phyloP scores from a whole-genome alignment of 257 asterid genomes.

The Plectranthus barbatus region DNA sequence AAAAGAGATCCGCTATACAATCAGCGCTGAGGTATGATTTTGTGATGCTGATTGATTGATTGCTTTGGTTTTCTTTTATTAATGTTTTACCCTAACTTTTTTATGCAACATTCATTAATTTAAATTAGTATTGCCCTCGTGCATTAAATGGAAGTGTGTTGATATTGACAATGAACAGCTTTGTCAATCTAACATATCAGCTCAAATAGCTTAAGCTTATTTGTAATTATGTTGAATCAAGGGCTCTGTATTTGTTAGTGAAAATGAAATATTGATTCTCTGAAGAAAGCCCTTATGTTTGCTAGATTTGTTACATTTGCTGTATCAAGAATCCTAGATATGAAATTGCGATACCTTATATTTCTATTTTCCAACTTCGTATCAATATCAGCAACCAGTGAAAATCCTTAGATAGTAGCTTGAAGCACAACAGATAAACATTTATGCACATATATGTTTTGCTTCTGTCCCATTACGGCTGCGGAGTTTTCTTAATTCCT shows the following conservation, averaged over 20 bases:
- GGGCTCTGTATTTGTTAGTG: neutral
- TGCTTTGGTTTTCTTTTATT: neutral
- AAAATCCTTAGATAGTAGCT: neutral
- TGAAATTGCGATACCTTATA: neutral
- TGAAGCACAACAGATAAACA: neutral
- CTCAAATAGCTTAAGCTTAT: neutral
- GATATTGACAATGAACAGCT: neutral
- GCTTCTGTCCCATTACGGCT: neutral
- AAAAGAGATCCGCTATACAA: conserved; percentile 42
- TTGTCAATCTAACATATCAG: neutral
- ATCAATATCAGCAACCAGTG: neutral
- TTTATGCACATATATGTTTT: neutral
- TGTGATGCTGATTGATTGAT: neutral
- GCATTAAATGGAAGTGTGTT: neutral
- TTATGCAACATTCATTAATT: neutral
- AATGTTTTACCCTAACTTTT: neutral
- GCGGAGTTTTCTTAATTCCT: neutral
- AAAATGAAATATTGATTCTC: neutral
- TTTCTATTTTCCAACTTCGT: neutral
- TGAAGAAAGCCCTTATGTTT: neutral
- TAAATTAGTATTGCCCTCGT: neutral
- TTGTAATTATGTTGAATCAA: neutral
- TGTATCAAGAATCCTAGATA: neutral
- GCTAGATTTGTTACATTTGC: neutral
- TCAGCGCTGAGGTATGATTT: conserved; percentile 65